Percentiles rank a stretch among this genome's conserved stretches.
Conservation (phyloP, 805 yeast genomes). For the Aciculoconidium aculeatum region DNA sequence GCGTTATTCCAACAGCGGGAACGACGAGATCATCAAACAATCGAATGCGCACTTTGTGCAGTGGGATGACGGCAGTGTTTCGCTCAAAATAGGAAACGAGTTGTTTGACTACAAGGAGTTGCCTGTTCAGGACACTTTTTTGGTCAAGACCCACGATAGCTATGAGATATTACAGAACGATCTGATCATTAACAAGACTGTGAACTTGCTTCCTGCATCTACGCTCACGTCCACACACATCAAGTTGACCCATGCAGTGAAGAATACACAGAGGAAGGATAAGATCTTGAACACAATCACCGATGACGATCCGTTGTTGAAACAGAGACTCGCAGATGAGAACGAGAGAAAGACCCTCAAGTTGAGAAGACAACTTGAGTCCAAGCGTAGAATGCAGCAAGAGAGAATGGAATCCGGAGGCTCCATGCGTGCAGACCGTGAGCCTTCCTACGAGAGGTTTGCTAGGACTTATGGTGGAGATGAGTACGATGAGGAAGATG, state of each 20-base stretch:
- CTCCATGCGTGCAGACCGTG: slow-evolving; percentile 17
- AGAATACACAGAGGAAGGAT: slow-evolving; percentile 41
- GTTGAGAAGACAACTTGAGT: slow-evolving; percentile 61
- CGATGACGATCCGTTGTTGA: slow-evolving; percentile 63
- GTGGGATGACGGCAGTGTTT: slow-evolving; percentile 91
- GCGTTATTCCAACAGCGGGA: slow-evolving; percentile 79
- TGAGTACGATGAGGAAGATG: slow-evolving; percentile 36
- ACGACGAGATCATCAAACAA: slow-evolving; percentile 71
- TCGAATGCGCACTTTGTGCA: slow-evolving; percentile 85
- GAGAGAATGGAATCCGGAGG: slow-evolving; percentile 51
- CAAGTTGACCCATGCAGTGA: slow-evolving; percentile 67
- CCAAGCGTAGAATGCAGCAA: slow-evolving; percentile 50
- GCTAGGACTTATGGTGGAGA: slow-evolving; percentile 30
- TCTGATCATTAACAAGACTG: slow-evolving; percentile 54
- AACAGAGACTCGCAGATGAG: slow-evolving; percentile 61
- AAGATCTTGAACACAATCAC: slow-evolving; percentile 49
- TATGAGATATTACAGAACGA: slow-evolving; percentile 69
- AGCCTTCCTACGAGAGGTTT: slow-evolving; percentile 34
- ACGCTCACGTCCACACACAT: slow-evolving; percentile 81
- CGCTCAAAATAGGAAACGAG: slow-evolving; percentile 83
- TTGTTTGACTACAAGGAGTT: slow-evolving; percentile 70
- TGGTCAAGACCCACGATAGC: slow-evolving; percentile 65
- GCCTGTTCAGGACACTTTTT: slow-evolving; percentile 62
- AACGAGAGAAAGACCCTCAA: slow-evolving; percentile 52
- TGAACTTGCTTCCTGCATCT: slow-evolving; percentile 84